Evolutionary conservation across 768 basidiomycete genomes (phyloP), one percentile per base, ranked within the genome.

Genomic region (Leccinum truebloodii): DNA sequence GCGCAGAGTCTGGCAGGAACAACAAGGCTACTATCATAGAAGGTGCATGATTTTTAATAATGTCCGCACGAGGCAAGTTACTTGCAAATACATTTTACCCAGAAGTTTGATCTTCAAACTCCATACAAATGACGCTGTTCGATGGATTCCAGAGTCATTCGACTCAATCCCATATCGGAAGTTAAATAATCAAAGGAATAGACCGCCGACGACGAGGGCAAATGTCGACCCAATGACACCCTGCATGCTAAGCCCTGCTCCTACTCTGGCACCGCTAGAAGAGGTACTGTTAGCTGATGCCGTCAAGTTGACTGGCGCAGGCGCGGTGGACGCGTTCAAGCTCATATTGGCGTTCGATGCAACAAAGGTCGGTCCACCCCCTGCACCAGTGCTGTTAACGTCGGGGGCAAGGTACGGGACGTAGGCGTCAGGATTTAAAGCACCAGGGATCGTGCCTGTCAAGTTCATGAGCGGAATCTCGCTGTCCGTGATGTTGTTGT

Each of bases 321-420:
- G 78, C 22, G 75, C 73, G 50, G 55, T 62, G 18, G 63, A 67
- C 9, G 71, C 39, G 24, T 74, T 81, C 59, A 82, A 60, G 46
- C 63, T 65, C 52, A 49, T 58, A 71, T 83, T 72, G 54, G 76
- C 63, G 18, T 70, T 71, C 4, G 70, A 41, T 22, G 68, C 74
- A 63, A 77, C 57, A 68, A 77, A 78, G 18, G 82, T 79, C 35
- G 69, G 57, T 30, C 80, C 79, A 55, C 76, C 76, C 12, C 80
- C 82, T 1, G 79, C 79, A 46, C 81, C 77, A 37, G 66, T 62
- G 39, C 75, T 77, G 46, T 64, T 65, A 26, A 59, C 54, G 69
- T 80, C 71, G 2, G 83, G 83, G 6, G 82, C 80, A 6, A 74
- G 58, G 72, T 78, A 82, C 10, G 83, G 81, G 20, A 78, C 72